These are phyloP conservation scores for Pseudogymnoascus sp. DNA, from an alignment of 2,329 filamentous ascomycete species.

Conservation along the genomic window DNA sequence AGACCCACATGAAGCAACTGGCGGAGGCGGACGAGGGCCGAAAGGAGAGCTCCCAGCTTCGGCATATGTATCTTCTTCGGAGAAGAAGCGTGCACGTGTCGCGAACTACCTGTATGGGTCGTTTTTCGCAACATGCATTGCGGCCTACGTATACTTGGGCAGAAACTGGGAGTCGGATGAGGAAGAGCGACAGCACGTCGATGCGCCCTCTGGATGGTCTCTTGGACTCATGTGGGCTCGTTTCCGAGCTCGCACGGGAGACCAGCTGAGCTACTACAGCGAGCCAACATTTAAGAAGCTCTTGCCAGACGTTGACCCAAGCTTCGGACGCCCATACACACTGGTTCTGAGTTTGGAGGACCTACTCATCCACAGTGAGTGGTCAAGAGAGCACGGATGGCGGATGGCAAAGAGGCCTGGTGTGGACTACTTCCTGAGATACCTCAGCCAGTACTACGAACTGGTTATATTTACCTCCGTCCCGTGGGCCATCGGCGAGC, in stretches of 20 bases:
- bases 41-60: constrained; percentile 65
- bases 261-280: constrained; percentile 85
- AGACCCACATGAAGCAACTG: constrained; percentile 40
- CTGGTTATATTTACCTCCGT: constrained; percentile 91
- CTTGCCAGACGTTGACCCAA: constrained; percentile 72
- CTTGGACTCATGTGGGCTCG: constrained; percentile 72
- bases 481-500: constrained; percentile 76
- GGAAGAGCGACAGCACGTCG: constrained; percentile 55
- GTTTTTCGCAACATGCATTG: constrained; percentile 48
- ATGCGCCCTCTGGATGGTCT: constrained; percentile 75
- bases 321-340: constrained; percentile 80
- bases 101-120: constrained; percentile 67
- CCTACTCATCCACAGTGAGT: constrained; percentile 88
- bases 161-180: constrained; percentile 76
- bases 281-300: constrained; percentile 93
- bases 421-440: constrained; percentile 93
- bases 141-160: constrained; percentile 64
- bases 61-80: constrained; percentile 84
- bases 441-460: constrained; percentile 96
- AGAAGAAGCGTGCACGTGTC: constrained; percentile 69
- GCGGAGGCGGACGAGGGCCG: constrained; percentile 42
- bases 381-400: constrained; percentile 92
- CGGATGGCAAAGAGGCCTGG: constrained; percentile 90
- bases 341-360: constrained; percentile 90
- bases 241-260: constrained; percentile 64